Evolutionary conservation across 2,329 filamentous ascomycete genomes (phyloP), one percentile per base, ranked within the genome.

Genomic region (Zalaria sp.): DNA sequence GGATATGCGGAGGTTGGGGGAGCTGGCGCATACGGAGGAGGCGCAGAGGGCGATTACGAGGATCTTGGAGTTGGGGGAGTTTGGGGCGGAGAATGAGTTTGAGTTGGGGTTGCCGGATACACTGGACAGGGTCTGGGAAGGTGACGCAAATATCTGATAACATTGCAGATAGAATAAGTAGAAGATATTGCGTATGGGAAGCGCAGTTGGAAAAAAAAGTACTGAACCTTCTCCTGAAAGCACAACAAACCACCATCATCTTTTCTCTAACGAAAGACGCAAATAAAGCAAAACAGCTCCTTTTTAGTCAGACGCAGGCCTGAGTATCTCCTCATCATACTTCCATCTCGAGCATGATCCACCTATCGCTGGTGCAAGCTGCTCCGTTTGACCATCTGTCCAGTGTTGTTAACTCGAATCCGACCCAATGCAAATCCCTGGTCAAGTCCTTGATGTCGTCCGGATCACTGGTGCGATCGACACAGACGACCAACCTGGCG

Each of bases 291-390:
- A n/a, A n/a, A n/a, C n/a, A n/a, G n/a, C n/a, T n/a, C n/a, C 18
- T 18, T 18, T 18, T 18, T 18, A 18, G 18, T 18, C 18, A 18
- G 18, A 18, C 18, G 18, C 2, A 18, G 2, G 18, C 29, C 29
- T 32, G 7, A 32, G 7, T n/a, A 7, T 32, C 29, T 2, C 7
- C 29, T 32, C 29, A 35, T 58, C 72, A 93, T 44, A 89, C 67
- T 59, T 94, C 87, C 78, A 93, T 91, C 48, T 79, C 79, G 70
- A 94, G 77, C 58, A 93, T 86, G 45, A 94, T 62, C 88, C 88
- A 95, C 54, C 71, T 71, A 40, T 78, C 66, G 64, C 86, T 93
- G 39, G 82, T 77, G 45, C 53, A 54, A 41, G 80, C 72, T 48
- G 83, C 75, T 37, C 63, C 64, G 38, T 60, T 58, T 34, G 70